Base-by-base conservation (phyloP, 805 yeast species). In the Wickerhamiella allomyrinae region DNA sequence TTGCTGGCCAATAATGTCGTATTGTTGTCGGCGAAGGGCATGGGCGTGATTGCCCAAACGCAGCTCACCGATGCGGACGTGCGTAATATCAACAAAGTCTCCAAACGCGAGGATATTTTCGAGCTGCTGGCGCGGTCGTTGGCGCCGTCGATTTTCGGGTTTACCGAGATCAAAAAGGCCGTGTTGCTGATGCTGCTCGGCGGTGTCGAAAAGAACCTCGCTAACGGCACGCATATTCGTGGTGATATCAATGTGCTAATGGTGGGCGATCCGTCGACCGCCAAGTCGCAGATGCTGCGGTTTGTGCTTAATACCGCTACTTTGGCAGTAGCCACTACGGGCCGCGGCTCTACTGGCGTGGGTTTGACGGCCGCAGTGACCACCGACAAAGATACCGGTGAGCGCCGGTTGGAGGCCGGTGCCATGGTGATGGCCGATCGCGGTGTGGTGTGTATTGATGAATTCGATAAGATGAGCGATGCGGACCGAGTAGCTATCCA, bases 311-410 rank as follows among this genome's bases (percentile, higher is more conserved):
- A 89, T 59, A 89, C 97, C 1, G 98, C 98, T 1, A 70, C 94
- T 1, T 68, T 91, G 52, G 97, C 97, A 3, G 86, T 91, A 52
- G 96, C 97, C 21, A 91, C 98, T 1, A 91, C 98, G 0, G 98
- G 98, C 68, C 77, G 95, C 61, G 98, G 98, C 49, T 89, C 97
- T n/a, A 87, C 97, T 1, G 98, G 98, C 61, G 98, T 91, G 36
- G 98, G 98, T 84, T 72, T 91, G 56, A 91, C 98, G 0, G 98
- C 98, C 15, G 98, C 98, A 1, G 98, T 91, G 2, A 87, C 96
- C 6, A 74, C 87, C 1, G 98, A 91, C 62, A 80, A 79, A 55
- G 98, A 91, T 61, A 91, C 98, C 0, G 97, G 97, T 46, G 98
- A 91, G 64, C 72, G 96, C 55, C 73, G 94, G 53, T 68, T 91